Evolutionary conservation across 2,329 filamentous ascomycete genomes (phyloP), one percentile per base, ranked within the genome.

Genomic region (Alternaria arborescens): DNA sequence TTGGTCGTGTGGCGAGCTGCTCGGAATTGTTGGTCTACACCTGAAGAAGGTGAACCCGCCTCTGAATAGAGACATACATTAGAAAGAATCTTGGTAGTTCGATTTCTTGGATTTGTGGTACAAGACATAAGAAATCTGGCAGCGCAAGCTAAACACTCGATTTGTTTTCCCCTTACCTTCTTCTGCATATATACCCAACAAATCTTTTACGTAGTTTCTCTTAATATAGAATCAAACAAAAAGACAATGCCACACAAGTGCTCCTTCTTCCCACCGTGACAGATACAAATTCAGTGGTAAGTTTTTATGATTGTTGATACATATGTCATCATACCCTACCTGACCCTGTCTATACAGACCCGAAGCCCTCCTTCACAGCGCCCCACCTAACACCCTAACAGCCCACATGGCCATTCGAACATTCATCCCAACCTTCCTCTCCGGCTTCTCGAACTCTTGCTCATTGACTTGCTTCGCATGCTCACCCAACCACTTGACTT

Each of bases 371-470:
- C 11, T 34, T 24, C 18, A 97, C 75, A 98, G 82, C n/a, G 93
- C 93, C 14, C 94, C 94, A 1, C 94, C 94, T 8, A 97, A 86
- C 34, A 92, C 82, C 70, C 88, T 87, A 5, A 97, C 94, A 79
- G 97, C 91, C 93, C 92, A 96, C 93, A 98, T 97, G 4, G 93
- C 92, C 62, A 97, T 79, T 60, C 92, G 84, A 40, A 99, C 95
- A 77, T 93, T 89, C 73, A 96, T 82, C 1, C 93, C 89, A 1
- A 98, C 95, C 59, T 92, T 88, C 62, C 95, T 85, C 75, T 99
- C 95, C 6, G 87, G 88, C 71, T 83, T 90, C 53, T 90, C 87
- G 78, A 97, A 90, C 78, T 97, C 94, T 57, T 92, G 90, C 62
- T 90, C 83, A 11, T 87, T 90, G 22, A 95, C 87, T 8, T 82